phyloP scores from a whole-genome alignment of 768 basidiomycete genomes.

The Flagelloscypha sp. region DNA sequence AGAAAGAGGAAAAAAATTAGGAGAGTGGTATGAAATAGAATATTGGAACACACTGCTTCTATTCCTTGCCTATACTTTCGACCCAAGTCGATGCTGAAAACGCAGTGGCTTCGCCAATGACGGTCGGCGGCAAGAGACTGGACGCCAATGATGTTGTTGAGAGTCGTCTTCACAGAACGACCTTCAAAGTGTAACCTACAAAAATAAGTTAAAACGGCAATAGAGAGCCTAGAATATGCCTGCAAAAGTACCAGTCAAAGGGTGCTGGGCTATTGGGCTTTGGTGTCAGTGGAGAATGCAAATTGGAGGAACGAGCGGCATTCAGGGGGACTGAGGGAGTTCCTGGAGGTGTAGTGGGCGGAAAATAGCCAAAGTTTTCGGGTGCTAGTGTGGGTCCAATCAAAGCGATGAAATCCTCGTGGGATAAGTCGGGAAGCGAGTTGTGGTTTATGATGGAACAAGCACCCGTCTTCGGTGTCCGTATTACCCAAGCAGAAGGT shows the following conservation, averaged over 20 bases:
- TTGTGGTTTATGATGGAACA: conserved; percentile 81
- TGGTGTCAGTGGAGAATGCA: conserved; percentile 21
- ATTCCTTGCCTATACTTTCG: conserved; percentile 68
- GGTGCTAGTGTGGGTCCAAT: conserved; percentile 77
- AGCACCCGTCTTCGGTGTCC: conserved; percentile 49
- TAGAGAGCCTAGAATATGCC: too few species aligned
- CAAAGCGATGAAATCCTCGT: conserved; percentile 77
- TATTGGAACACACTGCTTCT: conserved; percentile 68
- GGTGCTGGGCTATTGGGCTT: conserved; percentile 62
- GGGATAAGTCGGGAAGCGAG: conserved; percentile 77
- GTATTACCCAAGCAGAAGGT: conserved; percentile 75
- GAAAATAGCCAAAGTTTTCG: conserved; percentile 56
- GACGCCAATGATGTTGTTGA: conserved; percentile 68
- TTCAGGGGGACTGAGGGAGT: conserved; percentile 25
- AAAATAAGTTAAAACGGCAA: too few species aligned
- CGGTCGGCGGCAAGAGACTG: conserved; percentile 78
- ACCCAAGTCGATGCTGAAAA: conserved; percentile 75
- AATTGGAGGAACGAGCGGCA: conserved; percentile 21
- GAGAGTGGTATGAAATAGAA: conserved; percentile 6
- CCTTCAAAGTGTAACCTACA: conserved; percentile 85
- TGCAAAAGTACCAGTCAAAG: conserved; percentile 85
- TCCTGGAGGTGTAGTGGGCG: conserved; percentile 14
- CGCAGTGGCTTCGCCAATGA: conserved; percentile 76
- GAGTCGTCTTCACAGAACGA: conserved; percentile 68
- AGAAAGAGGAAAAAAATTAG: conserved; percentile 7